These are phyloP conservation scores for Leishmania turanica DNA, from an alignment of 208 protist genomes.

Conservation along the genomic window DNA sequence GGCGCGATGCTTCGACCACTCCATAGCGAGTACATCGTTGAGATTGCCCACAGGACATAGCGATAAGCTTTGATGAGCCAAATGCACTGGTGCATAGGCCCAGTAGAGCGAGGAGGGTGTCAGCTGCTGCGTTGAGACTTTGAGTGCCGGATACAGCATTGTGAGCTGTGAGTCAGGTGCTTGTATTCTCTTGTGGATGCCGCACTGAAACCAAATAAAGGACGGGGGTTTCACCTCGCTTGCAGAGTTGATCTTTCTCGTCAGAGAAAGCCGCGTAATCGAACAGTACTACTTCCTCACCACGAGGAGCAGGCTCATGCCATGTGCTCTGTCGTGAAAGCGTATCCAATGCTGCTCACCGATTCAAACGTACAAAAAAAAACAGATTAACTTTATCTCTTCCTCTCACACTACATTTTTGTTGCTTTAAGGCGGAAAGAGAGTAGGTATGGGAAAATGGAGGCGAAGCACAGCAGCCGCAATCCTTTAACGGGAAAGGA, in stretches of 20 bases:
- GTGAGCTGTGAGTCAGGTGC: neutral
- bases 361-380: neutral
- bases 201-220: neutral
- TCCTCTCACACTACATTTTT: neutral
- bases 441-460: neutral
- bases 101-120: neutral
- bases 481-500: constrained; percentile 60
- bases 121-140: neutral
- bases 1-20: neutral
- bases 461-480: neutral
- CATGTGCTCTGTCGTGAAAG: neutral
- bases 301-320: neutral
- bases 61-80: neutral
- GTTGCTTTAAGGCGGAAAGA: neutral
- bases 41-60: neutral
- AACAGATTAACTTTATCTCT: neutral
- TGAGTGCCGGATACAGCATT: neutral
- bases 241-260: neutral
- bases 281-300: neutral
- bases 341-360: neutral
- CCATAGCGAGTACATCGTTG: neutral
- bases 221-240: neutral
- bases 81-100: too few species aligned
- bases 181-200: neutral
- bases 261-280: neutral